Base-by-base conservation (phyloP, 768 basidiomycete genomes). In the Ramaria sp. region DNA sequence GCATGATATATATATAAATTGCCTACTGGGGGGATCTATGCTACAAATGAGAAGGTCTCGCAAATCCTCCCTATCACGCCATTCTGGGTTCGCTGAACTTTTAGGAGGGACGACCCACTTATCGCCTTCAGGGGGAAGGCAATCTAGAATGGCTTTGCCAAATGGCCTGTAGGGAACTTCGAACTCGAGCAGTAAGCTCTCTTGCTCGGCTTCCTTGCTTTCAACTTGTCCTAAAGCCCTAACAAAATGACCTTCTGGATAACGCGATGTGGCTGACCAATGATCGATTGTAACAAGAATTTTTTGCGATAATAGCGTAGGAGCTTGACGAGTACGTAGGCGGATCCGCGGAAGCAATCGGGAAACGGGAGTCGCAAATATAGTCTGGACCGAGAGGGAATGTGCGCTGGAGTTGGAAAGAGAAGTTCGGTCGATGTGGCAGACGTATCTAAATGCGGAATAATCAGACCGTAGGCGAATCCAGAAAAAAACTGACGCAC, bases 211-310 rank as follows among this genome's bases (percentile, higher is more conserved):
- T 65, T 95, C 93, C 66, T 97, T 96, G 66, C 86, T 88, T 62
- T 93, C 95, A 0, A 83, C 90, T 61, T 80, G 82, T 2, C 96
- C 96, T 0, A 99, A 76, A 0, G 91, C 82, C 39, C 95, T 82
- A 20, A 98, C 94, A 59, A 99, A 91, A 65, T 99, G 96, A 0
- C 96, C 96, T 62, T 97, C 94, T 0, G 96, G 96, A 64, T 97
- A 96, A 18, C 91, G 78, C 1, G 88, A 91, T 9, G 81, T 85
- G 5, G 73, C 69, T 25, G 88, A 83, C 96, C 96, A 99, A 39
- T 84, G 74, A 64, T 99, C 96, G 61, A 98, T 90, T 2, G 89
- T 85, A 41, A 98, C 91, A 24, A 99, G 79, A 60, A 99, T 95
- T 66, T 99, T 98, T 66, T 99, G 94, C 36, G 83, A 81, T 16